Evolutionary conservation across 2,329 filamentous ascomycete genomes (phyloP).

Genomic region (Aspergillus piperis): DNA sequence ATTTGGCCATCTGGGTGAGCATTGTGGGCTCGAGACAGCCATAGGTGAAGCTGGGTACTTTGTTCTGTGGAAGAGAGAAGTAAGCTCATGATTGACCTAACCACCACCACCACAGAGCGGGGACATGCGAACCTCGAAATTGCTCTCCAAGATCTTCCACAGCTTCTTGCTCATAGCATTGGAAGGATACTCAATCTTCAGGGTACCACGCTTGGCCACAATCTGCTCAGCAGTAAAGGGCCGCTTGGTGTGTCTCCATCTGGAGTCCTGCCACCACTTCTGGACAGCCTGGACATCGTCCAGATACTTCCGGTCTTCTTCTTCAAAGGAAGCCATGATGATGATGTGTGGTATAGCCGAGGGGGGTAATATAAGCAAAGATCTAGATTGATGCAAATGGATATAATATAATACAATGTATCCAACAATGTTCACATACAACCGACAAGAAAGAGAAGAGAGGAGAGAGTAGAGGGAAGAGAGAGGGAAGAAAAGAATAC

Average conservation of each 20-base stretch:
- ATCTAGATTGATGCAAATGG: background rate
- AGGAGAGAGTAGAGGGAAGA: slow-evolving; percentile 7
- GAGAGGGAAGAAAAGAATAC: background rate
- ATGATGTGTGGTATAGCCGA: slow-evolving; percentile 12
- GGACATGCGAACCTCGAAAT: slow-evolving; percentile 69
- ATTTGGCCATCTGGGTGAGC: slow-evolving; percentile 99
- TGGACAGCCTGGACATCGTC: slow-evolving; percentile 86
- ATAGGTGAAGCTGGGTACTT: slow-evolving; percentile 89
- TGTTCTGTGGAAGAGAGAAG: slow-evolving; percentile 57
- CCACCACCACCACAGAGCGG: background rate
- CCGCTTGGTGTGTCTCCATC: slow-evolving; percentile 91
- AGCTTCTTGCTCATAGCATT: slow-evolving; percentile 90
- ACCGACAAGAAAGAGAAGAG: slow-evolving; percentile 4
- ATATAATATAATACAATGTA: slow-evolving; percentile 10
- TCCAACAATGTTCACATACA: background rate
- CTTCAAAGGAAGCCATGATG: slow-evolving; percentile 52
- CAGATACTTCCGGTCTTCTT: slow-evolving; percentile 73
- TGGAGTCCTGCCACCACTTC: slow-evolving; percentile 88
- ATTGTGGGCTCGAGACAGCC: slow-evolving; percentile 97
- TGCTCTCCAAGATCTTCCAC: slow-evolving; percentile 82
- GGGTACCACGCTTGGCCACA: slow-evolving; percentile 86
- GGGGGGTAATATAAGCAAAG: slow-evolving; percentile 6
- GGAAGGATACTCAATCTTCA: slow-evolving; percentile 90
- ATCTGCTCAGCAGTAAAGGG: slow-evolving; percentile 97
- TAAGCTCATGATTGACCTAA: background rate